A percentile compares a stretch with the other conserved stretches of the same genome.
These are phyloP conservation scores for Vaccinium darrowii DNA, from an alignment of 148 eudicot species.

Conservation along the genomic window DNA sequence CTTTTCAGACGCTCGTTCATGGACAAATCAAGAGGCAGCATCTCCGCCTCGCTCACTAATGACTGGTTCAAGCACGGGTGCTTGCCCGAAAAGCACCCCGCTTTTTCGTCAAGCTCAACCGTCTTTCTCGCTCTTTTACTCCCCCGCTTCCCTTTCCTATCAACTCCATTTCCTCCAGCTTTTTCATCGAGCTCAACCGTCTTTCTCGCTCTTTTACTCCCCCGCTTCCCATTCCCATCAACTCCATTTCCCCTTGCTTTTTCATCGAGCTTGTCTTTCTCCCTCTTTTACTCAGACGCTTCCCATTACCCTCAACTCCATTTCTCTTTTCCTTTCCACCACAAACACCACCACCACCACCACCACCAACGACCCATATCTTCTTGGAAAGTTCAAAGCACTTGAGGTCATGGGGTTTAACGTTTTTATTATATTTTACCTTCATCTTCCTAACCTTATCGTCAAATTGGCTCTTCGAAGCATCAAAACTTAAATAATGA, in stretches of 20 bases:
- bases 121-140: too few relatives aligned
- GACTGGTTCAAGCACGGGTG: constrained; percentile 20
- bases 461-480: constrained; percentile 35
- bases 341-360: too few relatives aligned
- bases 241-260: not conserved
- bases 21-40: not conserved
- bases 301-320: constrained; percentile 1
- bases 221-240: not conserved
- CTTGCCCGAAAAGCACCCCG: constrained; percentile 10
- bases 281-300: not conserved
- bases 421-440: constrained; percentile 41
- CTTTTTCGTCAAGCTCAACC: too few relatives aligned
- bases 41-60: not conserved
- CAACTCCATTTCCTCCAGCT: too few relatives aligned
- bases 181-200: constrained; percentile 4
- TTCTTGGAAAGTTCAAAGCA: constrained; percentile 41
- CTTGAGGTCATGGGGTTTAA: constrained; percentile 36
- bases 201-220: not conserved
- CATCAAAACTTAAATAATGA: constrained; percentile 29
- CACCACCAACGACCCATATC: constrained; percentile 43
- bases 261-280: constrained; percentile 10
- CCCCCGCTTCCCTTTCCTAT: too few relatives aligned
- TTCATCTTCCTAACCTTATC: constrained; percentile 57
- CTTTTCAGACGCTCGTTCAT: not conserved
- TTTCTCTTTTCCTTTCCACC: not conserved